A percentile compares a stretch with the other conserved stretches of the same genome.
These are phyloP conservation scores for Leccinum disarticulatum DNA, from an alignment of 768 basidiomycete genomes.

Conservation along the genomic window DNA sequence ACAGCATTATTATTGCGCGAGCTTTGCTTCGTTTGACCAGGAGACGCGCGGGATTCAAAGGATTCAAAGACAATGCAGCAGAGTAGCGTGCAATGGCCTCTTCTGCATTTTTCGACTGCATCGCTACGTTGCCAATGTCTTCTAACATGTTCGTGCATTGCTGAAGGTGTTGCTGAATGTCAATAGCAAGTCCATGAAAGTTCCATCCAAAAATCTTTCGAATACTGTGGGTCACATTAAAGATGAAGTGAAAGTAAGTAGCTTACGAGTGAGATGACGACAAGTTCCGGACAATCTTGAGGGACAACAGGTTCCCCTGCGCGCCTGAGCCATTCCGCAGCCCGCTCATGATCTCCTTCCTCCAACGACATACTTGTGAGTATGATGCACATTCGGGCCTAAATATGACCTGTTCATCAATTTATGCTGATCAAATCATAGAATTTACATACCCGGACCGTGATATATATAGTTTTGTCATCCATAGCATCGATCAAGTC, in stretches of 20 bases:
- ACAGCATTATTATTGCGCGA: not conserved
- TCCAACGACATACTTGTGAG: not conserved
- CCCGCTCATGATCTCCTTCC: not conserved
- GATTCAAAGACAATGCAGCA: not conserved
- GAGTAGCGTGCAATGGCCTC: not conserved
- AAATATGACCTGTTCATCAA: not conserved
- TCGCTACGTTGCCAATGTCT: not conserved
- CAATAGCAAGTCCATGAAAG: conserved; percentile 1
- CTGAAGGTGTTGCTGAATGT: not conserved
- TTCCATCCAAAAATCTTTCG: conserved; percentile 14
- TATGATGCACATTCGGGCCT: conserved; percentile 11
- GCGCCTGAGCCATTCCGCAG: not conserved
- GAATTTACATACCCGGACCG: conserved; percentile 1
- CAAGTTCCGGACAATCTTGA: not conserved
- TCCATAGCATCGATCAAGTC: not conserved
- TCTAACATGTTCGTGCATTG: not conserved
- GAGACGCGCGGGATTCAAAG: not conserved
- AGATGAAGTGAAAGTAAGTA: rapidly evolving
- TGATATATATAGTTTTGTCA: not conserved
- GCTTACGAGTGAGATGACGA: conserved; percentile 12
- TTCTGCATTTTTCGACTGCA: not conserved
- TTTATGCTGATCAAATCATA: rapidly evolving
- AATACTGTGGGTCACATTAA: not conserved
- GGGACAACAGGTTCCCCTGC: no score
- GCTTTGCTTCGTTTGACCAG: conserved; percentile 11